These are phyloP conservation scores for Monilinia laxa DNA, from an alignment of 2,329 filamentous ascomycete species.

Conservation along the genomic window DNA sequence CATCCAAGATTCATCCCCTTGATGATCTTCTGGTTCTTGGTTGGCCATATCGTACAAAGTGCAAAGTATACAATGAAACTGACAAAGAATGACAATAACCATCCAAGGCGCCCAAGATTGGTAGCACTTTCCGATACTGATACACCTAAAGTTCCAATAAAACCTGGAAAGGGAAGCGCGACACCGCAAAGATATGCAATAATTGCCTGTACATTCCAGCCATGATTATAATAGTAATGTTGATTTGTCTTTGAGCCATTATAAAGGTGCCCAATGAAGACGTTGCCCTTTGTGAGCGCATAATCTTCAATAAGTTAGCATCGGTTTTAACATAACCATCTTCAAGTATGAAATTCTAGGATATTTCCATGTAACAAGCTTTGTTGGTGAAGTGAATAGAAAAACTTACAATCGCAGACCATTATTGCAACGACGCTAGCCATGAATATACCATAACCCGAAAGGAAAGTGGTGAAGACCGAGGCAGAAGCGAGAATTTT, in stretches of 20 bases:
- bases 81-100: constrained; percentile 41
- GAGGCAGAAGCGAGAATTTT: constrained; percentile 60
- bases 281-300: constrained; percentile 42
- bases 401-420: constrained; percentile 34
- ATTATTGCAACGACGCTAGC: constrained; percentile 45
- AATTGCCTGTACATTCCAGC: constrained; percentile 42
- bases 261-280: constrained; percentile 41
- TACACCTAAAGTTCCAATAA: constrained; percentile 41
- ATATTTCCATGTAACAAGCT: neutral
- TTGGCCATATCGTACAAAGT: constrained; percentile 44
- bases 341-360: neutral
- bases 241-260: constrained; percentile 38
- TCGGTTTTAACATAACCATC: neutral
- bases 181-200: constrained; percentile 42
- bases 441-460: constrained; percentile 61
- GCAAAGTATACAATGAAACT: constrained; percentile 41
- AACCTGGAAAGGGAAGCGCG: constrained; percentile 42
- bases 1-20: constrained; percentile 40
- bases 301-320: constrained; percentile 41
- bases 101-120: constrained; percentile 41
- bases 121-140: constrained; percentile 38
- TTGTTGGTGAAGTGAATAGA: neutral
- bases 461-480: constrained; percentile 63
- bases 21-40: constrained; percentile 41
- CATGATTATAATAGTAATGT: constrained; percentile 41